phyloP scores from a whole-genome alignment of 2,329 filamentous ascomycete genomes.

The Colletotrichum costaricense region DNA sequence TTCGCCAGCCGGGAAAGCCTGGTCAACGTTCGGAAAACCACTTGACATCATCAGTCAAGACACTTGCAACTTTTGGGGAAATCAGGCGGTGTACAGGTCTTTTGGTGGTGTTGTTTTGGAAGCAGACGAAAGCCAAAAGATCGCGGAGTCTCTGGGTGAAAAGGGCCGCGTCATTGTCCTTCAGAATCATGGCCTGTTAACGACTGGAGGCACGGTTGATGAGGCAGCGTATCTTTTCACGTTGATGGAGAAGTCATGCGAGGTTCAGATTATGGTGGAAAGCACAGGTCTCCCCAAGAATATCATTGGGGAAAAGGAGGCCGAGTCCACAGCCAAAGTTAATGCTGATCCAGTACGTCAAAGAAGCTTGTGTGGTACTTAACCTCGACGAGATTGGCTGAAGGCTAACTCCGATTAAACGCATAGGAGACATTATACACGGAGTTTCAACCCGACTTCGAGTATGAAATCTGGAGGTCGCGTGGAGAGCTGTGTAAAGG shows the following conservation, averaged over 20 bases:
- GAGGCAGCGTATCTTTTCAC: conserved; percentile 75
- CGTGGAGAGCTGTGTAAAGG: conserved; percentile 35
- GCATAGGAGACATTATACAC: conserved; percentile 45
- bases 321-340: conserved; percentile 50
- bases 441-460: conserved; percentile 49
- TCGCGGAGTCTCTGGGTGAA: conserved; percentile 67
- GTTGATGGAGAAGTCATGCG: conserved; percentile 42
- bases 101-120: conserved; percentile 73
- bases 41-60: conserved; percentile 73
- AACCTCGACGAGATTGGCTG: not conserved
- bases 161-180: conserved; percentile 66
- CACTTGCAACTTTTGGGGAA: conserved; percentile 65
- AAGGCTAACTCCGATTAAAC: not conserved
- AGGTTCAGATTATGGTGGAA: conserved; percentile 48
- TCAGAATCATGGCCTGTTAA: conserved; percentile 73
- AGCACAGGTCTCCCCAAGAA: conserved; percentile 41
- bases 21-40: conserved; percentile 66
- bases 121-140: conserved; percentile 67
- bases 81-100: conserved; percentile 69
- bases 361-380: not conserved
- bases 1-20: conserved; percentile 68
- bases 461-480: conserved; percentile 47
- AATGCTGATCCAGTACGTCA: conserved; percentile 44
- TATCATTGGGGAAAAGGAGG: conserved; percentile 50
- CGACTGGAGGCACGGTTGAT: conserved; percentile 72